A percentile compares a stretch with the other conserved stretches of the same genome.
phyloP scores from a whole-genome alignment of 2,329 filamentous ascomycete genomes.

The Coniochaeta sp. region DNA sequence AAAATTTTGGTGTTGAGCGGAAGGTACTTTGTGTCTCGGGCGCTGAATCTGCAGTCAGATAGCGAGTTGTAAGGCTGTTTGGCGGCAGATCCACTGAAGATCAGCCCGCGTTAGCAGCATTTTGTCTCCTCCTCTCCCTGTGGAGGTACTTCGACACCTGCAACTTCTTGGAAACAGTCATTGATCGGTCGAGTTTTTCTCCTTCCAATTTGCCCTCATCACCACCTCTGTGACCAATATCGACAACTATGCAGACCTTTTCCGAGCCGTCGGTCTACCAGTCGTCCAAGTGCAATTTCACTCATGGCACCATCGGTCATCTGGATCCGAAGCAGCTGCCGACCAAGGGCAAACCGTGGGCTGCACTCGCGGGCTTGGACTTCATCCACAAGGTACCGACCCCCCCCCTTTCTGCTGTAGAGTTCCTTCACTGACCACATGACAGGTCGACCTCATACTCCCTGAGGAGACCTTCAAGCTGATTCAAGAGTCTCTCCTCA shows the following conservation, averaged over 20 bases:
- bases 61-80: not conserved
- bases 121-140: not conserved
- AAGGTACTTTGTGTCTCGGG: not conserved
- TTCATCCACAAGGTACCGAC: conserved; percentile 60
- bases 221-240: not conserved
- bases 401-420: not conserved
- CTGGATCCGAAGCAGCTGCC: conserved; percentile 66
- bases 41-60: not conserved
- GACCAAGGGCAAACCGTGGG: conserved; percentile 70
- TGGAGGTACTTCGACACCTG: not conserved
- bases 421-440: not conserved
- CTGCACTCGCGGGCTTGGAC: conserved; percentile 54
- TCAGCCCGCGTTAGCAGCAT: not conserved
- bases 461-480: conserved; percentile 54
- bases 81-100: not conserved
- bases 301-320: conserved; percentile 60
- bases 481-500: conserved; percentile 45
- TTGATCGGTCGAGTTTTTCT: not conserved
- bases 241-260: conserved; percentile 36
- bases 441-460: conserved; percentile 64
- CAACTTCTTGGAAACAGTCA: not conserved
- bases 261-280: conserved; percentile 41
- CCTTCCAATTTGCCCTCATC: too few relatives aligned
- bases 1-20: too few relatives aligned
- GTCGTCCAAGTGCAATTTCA: conserved; percentile 65